Base-by-base conservation (phyloP, 352 stramenopile genomes). In the Phytophthora europaea region DNA sequence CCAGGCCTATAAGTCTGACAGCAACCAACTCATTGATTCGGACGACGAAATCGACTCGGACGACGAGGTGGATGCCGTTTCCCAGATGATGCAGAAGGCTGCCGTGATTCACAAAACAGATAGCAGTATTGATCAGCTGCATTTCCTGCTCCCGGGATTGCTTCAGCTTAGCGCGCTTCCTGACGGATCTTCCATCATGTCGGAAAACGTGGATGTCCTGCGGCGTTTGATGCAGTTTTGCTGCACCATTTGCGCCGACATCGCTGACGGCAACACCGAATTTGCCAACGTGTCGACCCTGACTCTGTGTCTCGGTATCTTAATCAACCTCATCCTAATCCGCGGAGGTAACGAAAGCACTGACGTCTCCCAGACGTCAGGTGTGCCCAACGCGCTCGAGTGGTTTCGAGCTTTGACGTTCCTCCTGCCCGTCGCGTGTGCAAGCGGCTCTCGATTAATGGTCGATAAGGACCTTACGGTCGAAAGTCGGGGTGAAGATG, bases 111-210 rank as follows among this genome's bases (percentile, higher is more conserved):
- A 83, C 22, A 72, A 69, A 26, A 57, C 63, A 48, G 75, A 87
- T 20, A 61, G 63, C 12, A 75, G 68, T 18, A 91, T 94, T 36
- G 88, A 95, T 54, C 85, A 91, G 43, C 78, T 97, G 20, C 87
- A 94, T 53, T 97, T 95, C 56, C 61, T 97, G 13, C 70, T 97
- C 4, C 90, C 90, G n/a, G 90, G 90, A 0, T 65, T 97, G 31
- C 64, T 97, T 10, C 88, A 95, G 54, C 78, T 97, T 52, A 95
- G 87, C 52, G 88, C 88, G 20, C 84, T 83, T 4, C 74, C 79
- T 10, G 78, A 91, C 16, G 88, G 83, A 4, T 87, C 88, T 2
- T 73, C 76, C 1, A 79, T 82, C 13, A 85, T 95, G 59, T 80
- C 83, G 0, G 80, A 94, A 57, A 78, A 94, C 20, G 71, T 78